Conservation (phyloP, 306 rosid genomes). For the Gynostemma pentaphyllum region DNA sequence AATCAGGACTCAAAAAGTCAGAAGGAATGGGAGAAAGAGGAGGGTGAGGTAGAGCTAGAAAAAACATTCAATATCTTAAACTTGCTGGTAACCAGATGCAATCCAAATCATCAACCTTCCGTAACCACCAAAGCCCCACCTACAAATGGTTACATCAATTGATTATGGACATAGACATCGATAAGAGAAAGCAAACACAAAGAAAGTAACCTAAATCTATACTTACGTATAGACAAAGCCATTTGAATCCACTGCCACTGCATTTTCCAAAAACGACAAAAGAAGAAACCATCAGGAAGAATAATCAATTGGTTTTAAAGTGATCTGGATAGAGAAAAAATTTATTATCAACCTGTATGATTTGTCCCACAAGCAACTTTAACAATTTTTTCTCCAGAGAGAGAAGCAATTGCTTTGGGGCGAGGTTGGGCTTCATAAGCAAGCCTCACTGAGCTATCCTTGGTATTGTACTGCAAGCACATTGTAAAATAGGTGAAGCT, state of each 20-base stretch:
- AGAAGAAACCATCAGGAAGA: background rate
- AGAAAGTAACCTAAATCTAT: slow-evolving; percentile 5
- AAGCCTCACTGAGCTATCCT: slow-evolving; percentile 86
- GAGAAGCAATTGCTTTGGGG: slow-evolving; percentile 73
- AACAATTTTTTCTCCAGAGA: slow-evolving; percentile 70
- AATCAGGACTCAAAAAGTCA: slow-evolving; percentile 10
- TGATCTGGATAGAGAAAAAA: background rate
- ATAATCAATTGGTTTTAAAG: background rate
- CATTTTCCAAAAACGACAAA: slow-evolving; percentile 16
- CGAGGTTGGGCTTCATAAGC: slow-evolving; percentile 98
- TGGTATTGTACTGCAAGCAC: slow-evolving; percentile 74
- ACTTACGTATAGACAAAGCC: slow-evolving; percentile 94
- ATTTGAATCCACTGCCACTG: slow-evolving; percentile 89
- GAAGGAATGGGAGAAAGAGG: background rate
- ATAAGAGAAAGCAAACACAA: background rate
- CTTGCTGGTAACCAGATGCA: background rate
- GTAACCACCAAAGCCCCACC: slow-evolving; percentile 99
- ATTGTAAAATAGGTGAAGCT: slow-evolving; percentile 12
- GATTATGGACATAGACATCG: slow-evolving; percentile 11
- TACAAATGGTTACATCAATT: slow-evolving; percentile 17
- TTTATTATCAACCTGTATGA: slow-evolving; percentile 57
- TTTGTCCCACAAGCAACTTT: slow-evolving; percentile 93
- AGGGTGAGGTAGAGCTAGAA: background rate
- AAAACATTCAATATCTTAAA: background rate
- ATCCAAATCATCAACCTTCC: slow-evolving; percentile 60